Conservation (phyloP, 495 filamentous ascomycete genomes). For the Neurospora sp. region DNA sequence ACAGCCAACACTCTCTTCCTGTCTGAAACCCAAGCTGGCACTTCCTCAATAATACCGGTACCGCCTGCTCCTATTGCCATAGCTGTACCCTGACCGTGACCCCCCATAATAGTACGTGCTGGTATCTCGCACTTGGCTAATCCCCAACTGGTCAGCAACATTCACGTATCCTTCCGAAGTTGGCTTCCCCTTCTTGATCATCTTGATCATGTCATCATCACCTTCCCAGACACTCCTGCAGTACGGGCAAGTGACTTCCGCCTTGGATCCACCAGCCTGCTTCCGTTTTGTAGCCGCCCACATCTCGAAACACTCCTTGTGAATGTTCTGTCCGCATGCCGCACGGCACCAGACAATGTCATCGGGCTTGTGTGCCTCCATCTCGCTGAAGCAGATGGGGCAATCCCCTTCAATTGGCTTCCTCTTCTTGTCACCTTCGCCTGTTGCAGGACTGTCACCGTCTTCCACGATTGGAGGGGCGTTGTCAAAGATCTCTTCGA, state of each 20-base stretch:
- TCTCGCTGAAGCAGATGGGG: constrained; percentile 67
- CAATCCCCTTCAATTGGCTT: constrained; percentile 61
- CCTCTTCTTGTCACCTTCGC: constrained; percentile 22
- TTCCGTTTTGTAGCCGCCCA: constrained; percentile 51
- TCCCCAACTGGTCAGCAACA: constrained; percentile 51
- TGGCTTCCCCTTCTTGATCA: constrained; percentile 32
- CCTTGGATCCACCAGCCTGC: constrained; percentile 6
- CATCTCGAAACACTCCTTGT: constrained; percentile 59
- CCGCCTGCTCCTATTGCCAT: not conserved
- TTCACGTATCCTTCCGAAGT: constrained; percentile 56
- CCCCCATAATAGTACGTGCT: not conserved
- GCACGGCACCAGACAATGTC: constrained; percentile 60
- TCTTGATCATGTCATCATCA: constrained; percentile 38
- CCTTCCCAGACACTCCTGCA: constrained; percentile 52
- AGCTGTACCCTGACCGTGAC: not conserved
- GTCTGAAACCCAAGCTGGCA: not conserved
- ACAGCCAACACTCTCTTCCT: not conserved
- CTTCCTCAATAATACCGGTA: not conserved
- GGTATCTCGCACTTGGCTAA: constrained; percentile 28
- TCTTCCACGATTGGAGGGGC: constrained; percentile 32
- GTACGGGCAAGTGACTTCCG: constrained; percentile 52
- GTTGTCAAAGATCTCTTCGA: constrained; percentile 47
- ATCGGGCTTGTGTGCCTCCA: constrained; percentile 41
- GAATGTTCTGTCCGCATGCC: constrained; percentile 71
- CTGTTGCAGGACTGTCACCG: not conserved